These are phyloP conservation scores for Fusarium incarnatum DNA, from an alignment of 2,329 filamentous ascomycete genomes.

Conservation along the genomic window DNA sequence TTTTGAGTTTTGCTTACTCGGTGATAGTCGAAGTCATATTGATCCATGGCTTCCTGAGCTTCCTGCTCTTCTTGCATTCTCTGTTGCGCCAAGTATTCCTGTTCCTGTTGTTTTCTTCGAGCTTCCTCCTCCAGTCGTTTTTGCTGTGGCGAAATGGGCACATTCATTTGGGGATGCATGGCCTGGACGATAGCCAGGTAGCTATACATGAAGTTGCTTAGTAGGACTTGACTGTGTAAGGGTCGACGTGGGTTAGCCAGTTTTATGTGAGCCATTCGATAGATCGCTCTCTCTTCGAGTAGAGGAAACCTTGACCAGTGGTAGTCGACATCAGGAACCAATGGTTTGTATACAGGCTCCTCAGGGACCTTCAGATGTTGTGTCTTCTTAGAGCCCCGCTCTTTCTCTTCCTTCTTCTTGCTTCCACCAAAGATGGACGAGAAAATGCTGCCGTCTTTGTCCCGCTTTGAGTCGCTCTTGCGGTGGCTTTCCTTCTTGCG, in stretches of 20 bases:
- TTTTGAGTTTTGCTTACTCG: constrained; percentile 55
- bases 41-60: constrained; percentile 60
- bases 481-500: constrained; percentile 82
- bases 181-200: constrained; percentile 98
- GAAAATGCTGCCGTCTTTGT: constrained; percentile 93
- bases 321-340: constrained; percentile 92
- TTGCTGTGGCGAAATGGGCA: constrained; percentile 84
- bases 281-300: constrained; percentile 94
- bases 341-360: constrained; percentile 76
- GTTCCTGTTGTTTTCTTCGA: constrained; percentile 61
- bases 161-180: constrained; percentile 96
- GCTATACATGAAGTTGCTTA: constrained; percentile 99
- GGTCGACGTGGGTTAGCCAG: constrained; percentile 95
- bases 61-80: constrained; percentile 59
- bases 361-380: constrained; percentile 82
- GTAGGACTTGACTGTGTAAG: constrained; percentile 90
- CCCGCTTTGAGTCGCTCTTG: constrained; percentile 84
- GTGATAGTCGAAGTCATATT: constrained; percentile 66
- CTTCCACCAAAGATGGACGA: constrained; percentile 91
- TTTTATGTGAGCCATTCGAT: constrained; percentile 98
- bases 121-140: constrained; percentile 69
- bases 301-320: constrained; percentile 97
- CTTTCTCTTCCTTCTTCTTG: constrained; percentile 87
- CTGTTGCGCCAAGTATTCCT: constrained; percentile 62
- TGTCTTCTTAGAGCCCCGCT: constrained; percentile 78